Evolutionary conservation across 441 rosid genomes (phyloP).

Genomic region (Capsella rubella): DNA sequence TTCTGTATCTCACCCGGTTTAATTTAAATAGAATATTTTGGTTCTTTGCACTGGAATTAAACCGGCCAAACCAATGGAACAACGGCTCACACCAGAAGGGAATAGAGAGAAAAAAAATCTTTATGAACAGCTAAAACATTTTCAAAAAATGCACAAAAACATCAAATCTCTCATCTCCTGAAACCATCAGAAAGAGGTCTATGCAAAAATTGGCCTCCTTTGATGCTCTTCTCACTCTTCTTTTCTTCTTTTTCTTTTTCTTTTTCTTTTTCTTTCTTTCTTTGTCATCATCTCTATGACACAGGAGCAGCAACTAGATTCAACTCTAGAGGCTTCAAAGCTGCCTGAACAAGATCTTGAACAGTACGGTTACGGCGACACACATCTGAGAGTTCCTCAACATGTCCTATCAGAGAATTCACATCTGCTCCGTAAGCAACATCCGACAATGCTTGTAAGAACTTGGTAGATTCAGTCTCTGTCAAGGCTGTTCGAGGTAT

Average conservation of each 20-base stretch:
- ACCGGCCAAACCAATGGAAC: conserved; percentile 42
- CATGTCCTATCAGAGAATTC: conserved; percentile 62
- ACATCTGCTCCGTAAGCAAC: conserved; percentile 79
- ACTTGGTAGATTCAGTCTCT: conserved; percentile 74
- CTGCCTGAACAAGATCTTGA: conserved; percentile 91
- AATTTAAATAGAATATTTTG: conserved; percentile 20
- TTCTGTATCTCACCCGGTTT: conserved; percentile 43
- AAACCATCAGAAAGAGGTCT: conserved; percentile 41
- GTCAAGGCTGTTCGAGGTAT: conserved; percentile 83
- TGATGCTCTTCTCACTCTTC: conserved; percentile 29
- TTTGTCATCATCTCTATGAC: conserved; percentile 50
- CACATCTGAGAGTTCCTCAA: conserved; percentile 91
- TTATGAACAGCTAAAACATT: conserved; percentile 41
- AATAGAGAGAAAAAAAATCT: conserved; percentile 4
- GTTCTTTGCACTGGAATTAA: conserved; percentile 31
- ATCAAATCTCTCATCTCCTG: conserved; percentile 36
- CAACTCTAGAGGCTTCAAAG: conserved; percentile 87
- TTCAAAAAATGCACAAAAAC: conserved; percentile 38
- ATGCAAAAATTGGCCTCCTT: conserved; percentile 44
- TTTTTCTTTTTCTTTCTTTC: conserved; percentile 8
- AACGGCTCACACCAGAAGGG: conserved; percentile 38
- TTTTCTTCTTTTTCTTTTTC: conserved; percentile 17
- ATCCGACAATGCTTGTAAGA: conserved; percentile 74
- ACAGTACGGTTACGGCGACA: conserved; percentile 92
- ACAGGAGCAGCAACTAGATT: conserved; percentile 56